Base-by-base conservation (phyloP, 2,329 filamentous ascomycete genomes). In the Sporothrix mexicana region DNA sequence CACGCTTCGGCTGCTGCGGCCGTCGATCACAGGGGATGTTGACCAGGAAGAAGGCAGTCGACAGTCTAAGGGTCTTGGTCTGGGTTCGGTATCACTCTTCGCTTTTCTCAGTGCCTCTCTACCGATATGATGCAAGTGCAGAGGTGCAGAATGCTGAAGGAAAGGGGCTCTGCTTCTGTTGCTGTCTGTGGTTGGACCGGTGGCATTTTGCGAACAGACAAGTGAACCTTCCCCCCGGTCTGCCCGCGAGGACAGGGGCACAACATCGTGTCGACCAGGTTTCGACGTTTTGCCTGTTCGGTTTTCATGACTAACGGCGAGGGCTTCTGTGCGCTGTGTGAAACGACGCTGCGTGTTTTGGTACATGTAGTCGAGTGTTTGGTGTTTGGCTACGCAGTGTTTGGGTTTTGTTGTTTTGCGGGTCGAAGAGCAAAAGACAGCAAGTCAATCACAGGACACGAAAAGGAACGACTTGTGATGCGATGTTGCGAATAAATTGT, bases 171-270 rank as follows among this genome's bases (percentile, higher is more conserved):
- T 64, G 36, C 2, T 43, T 55, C 4, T 23, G n/a, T 55, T 53
- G 45, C 17, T 49, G 45, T 30, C 30, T 30, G 30, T 30, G 30
- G 55, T 59, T 25, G 55, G 25, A 25, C 55, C 10, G 55, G 55
- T 36, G 55, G 55, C 25, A 59, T 59, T 59, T 25, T 59, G 55
- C 55, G 55, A 59, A 59, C 55, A 62, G 59, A 62, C 59, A 45
- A 62, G 36, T 62, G n/a, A n/a, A n/a, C n/a, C n/a, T n/a, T n/a
- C n/a, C n/a, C n/a, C n/a, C n/a, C n/a, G n/a, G n/a, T n/a, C n/a
- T n/a, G n/a, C n/a, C n/a, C n/a, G n/a, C n/a, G n/a, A n/a, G 17
- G 57, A 2, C 59, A 62, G 23, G 55, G 55, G 10, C 12, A 17
- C 10, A 23, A 30, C 36, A 17, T 17, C 25, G 57, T 25, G 53